Evolutionary conservation across 2,329 filamentous ascomycete genomes (phyloP), one percentile per base, ranked within the genome.

Genomic region (Colletotrichum aenigma): DNA sequence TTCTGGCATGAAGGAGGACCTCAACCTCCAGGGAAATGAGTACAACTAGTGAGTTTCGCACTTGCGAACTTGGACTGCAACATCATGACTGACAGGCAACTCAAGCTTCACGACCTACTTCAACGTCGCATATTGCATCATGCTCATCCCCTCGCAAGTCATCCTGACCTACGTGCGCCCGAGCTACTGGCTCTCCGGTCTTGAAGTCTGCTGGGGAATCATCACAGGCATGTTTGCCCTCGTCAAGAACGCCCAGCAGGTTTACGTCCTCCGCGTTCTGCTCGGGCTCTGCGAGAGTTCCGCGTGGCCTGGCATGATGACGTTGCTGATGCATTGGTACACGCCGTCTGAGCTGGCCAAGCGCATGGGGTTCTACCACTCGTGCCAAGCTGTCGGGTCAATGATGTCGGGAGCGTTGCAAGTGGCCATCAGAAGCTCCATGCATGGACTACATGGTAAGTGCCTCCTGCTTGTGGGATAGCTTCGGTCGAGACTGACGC

Each of bases 321-420:
- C 85, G 60, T 83, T 85, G 0, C 84, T 88, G 55, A 85, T 86
- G 9, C 84, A 83, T 3, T 88, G 87, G 87, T 88, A 88, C 74
- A 81, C 81, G 77, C 64, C 70, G 8, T 73, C 70, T 7, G 74
- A 76, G 48, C 85, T 88, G 0, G 91, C 89, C 69, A 91, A 91
- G 78, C 86, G 91, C 12, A 84, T 86, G 2, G 86, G 86, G 64
- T 85, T 88, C 62, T 88, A 88, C 78, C 85, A 88, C 70, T 85
- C 89, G 1, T 88, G 87, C 28, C 88, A 89, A 13, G 88, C 86
- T 6, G 84, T 91, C 1, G 90, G 88, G 1, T 83, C 85, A 21
- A 90, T 91, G 88, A 88, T 91, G 70, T 89, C 88, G 24, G 90
- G 89, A 2, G 91, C 90, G 74, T 83, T 91, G 0, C 89, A 91